Conservation (phyloP, 495 filamentous ascomycete genomes). For the Hypoxylon crocopeplum region DNA sequence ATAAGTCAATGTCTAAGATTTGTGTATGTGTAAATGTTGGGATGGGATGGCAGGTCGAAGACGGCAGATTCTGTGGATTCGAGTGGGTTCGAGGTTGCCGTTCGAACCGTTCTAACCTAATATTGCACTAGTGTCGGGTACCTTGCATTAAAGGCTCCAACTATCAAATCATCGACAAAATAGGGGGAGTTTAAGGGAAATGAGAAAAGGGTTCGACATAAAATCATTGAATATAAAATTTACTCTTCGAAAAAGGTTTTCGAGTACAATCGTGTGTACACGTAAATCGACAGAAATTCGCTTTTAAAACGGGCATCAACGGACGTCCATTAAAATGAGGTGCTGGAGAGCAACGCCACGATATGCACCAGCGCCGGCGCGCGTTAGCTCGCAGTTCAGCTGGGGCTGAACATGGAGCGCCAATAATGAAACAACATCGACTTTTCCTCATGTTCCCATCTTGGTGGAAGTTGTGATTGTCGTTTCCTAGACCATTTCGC, state of each 20-base stretch:
- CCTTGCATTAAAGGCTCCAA: slow-evolving; percentile 25
- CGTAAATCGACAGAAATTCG: too few relatives aligned
- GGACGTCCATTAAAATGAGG: too few relatives aligned
- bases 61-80: neutral
- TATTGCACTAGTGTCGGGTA: slow-evolving; percentile 25
- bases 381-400: slow-evolving; percentile 17
- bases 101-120: neutral
- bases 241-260: too few relatives aligned
- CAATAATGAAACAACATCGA: neutral
- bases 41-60: neutral
- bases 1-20: too few relatives aligned
- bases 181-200: too few relatives aligned
- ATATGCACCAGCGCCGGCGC: slow-evolving; percentile 5
- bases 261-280: too few relatives aligned
- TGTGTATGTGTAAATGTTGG: too few relatives aligned
- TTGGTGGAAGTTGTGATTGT: neutral
- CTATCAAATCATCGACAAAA: too few relatives aligned
- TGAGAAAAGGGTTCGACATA: too few relatives aligned
- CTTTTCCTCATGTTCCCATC: neutral
- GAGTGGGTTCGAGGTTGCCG: neutral
- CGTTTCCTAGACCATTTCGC: neutral
- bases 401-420: slow-evolving; percentile 21
- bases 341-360: neutral
- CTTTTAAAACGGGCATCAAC: too few relatives aligned
- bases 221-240: too few relatives aligned